These are phyloP conservation scores for sorghum (Sorghum bicolor) DNA, from an alignment of 176 grass and related monocot genomes.

Conservation along the genomic window DNA sequence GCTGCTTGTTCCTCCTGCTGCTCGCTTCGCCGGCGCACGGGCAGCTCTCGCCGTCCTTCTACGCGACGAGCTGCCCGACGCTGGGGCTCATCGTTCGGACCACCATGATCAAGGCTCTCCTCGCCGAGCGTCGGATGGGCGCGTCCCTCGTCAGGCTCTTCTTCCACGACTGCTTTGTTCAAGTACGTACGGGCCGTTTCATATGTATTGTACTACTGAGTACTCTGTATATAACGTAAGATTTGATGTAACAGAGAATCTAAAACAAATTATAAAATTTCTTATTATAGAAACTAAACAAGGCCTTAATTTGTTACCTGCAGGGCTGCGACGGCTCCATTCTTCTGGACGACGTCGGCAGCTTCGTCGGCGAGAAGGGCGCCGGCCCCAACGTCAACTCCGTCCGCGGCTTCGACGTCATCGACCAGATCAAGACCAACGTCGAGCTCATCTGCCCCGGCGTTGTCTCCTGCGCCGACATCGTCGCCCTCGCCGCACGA, in stretches of 20 bases:
- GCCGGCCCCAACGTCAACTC: conserved; percentile 66
- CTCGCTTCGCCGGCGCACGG: conserved; percentile 35
- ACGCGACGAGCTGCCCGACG: conserved; percentile 43
- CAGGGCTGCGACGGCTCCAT: conserved; percentile 74
- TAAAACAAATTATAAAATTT: no score
- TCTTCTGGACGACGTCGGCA: conserved; percentile 54
- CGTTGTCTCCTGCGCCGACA: conserved; percentile 83
- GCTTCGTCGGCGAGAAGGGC: conserved; percentile 63
- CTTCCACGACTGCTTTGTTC: conserved; percentile 88
- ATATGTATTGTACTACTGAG: no score
- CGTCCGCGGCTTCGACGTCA: conserved; percentile 69
- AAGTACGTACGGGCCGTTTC: not conserved
- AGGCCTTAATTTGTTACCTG: no score
- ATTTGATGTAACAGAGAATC: no score
- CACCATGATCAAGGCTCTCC: conserved; percentile 40
- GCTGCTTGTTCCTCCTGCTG: conserved; percentile 5
- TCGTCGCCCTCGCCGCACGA: conserved; percentile 68
- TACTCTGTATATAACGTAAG: no score
- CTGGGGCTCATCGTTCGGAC: conserved; percentile 37
- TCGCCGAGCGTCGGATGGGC: conserved; percentile 54
- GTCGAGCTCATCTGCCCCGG: conserved; percentile 57
- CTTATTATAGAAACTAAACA: no score
- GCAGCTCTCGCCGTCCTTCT: conserved; percentile 60
- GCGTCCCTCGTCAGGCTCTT: conserved; percentile 76
- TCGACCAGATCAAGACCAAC: conserved; percentile 66